Percentiles rank a stretch among this genome's conserved stretches.
Evolutionary conservation across 345 rosid genomes (phyloP).

Genomic region (Hibiscus syriacus): DNA sequence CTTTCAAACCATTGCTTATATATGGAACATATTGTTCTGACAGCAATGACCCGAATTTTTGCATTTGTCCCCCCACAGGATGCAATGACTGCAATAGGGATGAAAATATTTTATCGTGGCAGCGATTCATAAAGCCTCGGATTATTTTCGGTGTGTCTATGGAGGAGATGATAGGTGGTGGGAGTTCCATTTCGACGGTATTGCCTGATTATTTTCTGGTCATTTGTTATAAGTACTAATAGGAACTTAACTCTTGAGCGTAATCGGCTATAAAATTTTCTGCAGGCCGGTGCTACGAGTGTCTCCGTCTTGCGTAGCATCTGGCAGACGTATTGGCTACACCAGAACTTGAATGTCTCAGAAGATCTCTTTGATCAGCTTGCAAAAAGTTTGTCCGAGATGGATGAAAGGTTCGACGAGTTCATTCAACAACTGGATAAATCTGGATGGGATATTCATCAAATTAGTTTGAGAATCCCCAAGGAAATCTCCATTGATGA

Average conservation of each 20-base stretch:
- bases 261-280: conserved; percentile 7
- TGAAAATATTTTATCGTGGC: too few relatives aligned
- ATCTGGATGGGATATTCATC: conserved; percentile 65
- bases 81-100: too few relatives aligned
- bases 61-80: conserved; percentile 51
- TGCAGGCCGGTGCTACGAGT: conserved; percentile 71
- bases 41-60: neutral
- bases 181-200: too few relatives aligned
- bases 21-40: neutral
- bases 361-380: conserved; percentile 30
- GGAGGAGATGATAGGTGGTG: too few relatives aligned
- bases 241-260: neutral
- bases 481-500: conserved; percentile 46
- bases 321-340: conserved; percentile 80
- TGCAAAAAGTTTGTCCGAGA: conserved; percentile 41
- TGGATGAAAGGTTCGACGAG: conserved; percentile 55
- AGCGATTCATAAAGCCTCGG: too few relatives aligned
- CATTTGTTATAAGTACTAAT: too few relatives aligned
- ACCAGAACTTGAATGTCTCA: conserved; percentile 38
- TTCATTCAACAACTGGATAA: conserved; percentile 54
- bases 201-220: conserved; percentile 2
- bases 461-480: conserved; percentile 66
- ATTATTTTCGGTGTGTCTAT: too few relatives aligned
- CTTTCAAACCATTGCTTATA: neutral
- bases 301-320: conserved; percentile 59